Percentiles rank a stretch among this genome's conserved stretches.
Conservation (phyloP, 345 rosid genomes). For the Syzygium oleosum region DNA sequence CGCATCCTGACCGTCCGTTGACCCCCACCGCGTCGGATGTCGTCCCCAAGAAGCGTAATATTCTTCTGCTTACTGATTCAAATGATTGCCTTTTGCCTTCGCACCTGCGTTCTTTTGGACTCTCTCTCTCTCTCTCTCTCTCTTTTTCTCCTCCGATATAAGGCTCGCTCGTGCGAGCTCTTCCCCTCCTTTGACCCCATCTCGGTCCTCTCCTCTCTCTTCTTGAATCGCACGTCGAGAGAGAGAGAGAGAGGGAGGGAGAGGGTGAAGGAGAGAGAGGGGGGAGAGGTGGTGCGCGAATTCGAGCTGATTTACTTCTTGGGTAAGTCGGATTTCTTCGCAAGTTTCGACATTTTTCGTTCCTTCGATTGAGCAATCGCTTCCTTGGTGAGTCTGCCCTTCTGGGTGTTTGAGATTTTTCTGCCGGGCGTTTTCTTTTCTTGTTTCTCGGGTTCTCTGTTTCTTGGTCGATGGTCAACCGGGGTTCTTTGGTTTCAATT, state of each 20-base stretch:
- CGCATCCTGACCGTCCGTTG: constrained; percentile 3
- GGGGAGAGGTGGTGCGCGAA: background rate
- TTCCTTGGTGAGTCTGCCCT: background rate
- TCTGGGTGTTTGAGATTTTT: background rate
- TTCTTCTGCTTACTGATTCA: background rate
- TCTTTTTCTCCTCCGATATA: background rate
- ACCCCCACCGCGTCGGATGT: background rate
- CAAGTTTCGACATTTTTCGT: background rate
- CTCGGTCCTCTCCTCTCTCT: constrained; percentile 1
- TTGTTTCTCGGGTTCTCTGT: background rate
- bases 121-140: background rate
- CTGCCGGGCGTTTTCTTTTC: background rate
- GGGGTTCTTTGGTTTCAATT: background rate
- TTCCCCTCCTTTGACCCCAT: background rate
- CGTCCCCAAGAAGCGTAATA: background rate
- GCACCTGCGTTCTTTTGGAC: background rate
- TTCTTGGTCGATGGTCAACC: background rate
- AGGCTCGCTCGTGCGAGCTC: background rate
- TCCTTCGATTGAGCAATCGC: background rate
- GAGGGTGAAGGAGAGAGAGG: background rate
- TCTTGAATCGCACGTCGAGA: background rate
- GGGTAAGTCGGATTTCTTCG: background rate
- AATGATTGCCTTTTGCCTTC: background rate
- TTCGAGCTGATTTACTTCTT: background rate
- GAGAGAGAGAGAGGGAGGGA: background rate